Evolutionary conservation across 2,329 filamentous ascomycete genomes (phyloP), one percentile per base, ranked within the genome.

Genomic region (Pseudocercospora pini-densiflorae): DNA sequence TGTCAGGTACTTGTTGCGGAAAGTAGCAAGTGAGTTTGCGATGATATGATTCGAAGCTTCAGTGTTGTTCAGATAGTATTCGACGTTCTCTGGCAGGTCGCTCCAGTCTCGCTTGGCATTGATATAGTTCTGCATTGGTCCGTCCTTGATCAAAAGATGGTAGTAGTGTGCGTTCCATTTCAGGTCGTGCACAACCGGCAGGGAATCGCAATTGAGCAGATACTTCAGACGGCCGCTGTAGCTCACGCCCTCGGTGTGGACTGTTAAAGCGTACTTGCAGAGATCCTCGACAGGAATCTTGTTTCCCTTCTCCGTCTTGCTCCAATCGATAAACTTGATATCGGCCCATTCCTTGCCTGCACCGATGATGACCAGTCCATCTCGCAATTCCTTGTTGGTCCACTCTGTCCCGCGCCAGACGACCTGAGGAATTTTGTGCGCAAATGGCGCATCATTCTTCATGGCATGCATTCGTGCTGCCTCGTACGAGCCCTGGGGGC

Each of bases 291-390:
- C 63, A n/a, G 54, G 31, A n/a, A 73, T 61, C 27, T 66, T 60
- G 29, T 69, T 69, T n/a, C 24, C 51, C n/a, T 16, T 21, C 12
- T 23, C 51, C 3, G 14, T 29, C 8, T 19, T 29, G 24, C 36
- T 60, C 54, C 43, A 61, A 51, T 72, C 61, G 27, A 74, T 63
- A 23, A 68, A 74, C 10, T 70, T 60, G 0, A 81, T 76, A 64
- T 81, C 77, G 1, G 75, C 75, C 79, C 79, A 81, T 0, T 66
- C 24, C 59, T 78, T 76, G 3, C 68, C 75, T 2, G 70, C 54
- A 1, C 74, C 73, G 1, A 63, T 59, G 9, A 72, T 62, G 0
- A 81, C 23, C 14, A 81, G 67, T 10, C 71, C 65, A 12, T 76
- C 63, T 8, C 76, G 70, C 2, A 77, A 68, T n/a, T 65, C 66